These are phyloP conservation scores for Hymenochaete sp. DNA, from an alignment of 1,284 basidiomycete species.

Conservation along the genomic window DNA sequence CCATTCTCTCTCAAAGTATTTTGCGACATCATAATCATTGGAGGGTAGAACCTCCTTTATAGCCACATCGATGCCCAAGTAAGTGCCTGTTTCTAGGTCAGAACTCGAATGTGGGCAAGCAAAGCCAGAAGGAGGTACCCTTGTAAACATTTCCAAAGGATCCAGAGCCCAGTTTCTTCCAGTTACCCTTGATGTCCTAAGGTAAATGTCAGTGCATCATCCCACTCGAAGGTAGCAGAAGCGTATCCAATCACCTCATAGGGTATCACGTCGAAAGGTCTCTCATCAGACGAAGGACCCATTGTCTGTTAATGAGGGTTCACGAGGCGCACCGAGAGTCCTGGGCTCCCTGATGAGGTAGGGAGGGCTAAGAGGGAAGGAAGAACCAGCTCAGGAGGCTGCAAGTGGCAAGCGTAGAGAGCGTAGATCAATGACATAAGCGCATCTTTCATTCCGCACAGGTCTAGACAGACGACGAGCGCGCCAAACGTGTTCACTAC, in stretches of 20 bases:
- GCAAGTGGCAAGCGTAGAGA: no score
- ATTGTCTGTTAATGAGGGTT: not conserved
- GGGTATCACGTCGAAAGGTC: conserved; percentile 73
- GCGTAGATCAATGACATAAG: conserved; percentile 1
- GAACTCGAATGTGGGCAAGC: not conserved
- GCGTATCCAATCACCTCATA: conserved; percentile 46
- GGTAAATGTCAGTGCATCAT: not conserved
- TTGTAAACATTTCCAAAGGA: conserved; percentile 92
- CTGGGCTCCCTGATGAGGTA: no score
- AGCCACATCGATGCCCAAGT: conserved; percentile 92
- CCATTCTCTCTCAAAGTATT: conserved; percentile 98
- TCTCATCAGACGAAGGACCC: conserved; percentile 13
- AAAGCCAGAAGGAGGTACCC: conserved; percentile 37
- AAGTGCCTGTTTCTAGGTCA: conserved; percentile 48
- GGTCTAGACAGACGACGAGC: not conserved
- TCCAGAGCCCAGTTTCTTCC: conserved; percentile 83
- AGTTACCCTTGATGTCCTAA: conserved; percentile 81
- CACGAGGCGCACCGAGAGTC: no score
- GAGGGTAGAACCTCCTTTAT: conserved; percentile 93
- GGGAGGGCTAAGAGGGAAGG: no score
- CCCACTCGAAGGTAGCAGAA: conserved; percentile 14
- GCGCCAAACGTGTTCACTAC: no score
- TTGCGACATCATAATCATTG: conserved; percentile 85
- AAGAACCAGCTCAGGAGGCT: no score
- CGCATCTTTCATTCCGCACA: conserved; percentile 6